Evolutionary conservation across 1,284 basidiomycete species (phyloP), one percentile per base, ranked within the genome.

Genomic region (Kwoniella shivajii): DNA sequence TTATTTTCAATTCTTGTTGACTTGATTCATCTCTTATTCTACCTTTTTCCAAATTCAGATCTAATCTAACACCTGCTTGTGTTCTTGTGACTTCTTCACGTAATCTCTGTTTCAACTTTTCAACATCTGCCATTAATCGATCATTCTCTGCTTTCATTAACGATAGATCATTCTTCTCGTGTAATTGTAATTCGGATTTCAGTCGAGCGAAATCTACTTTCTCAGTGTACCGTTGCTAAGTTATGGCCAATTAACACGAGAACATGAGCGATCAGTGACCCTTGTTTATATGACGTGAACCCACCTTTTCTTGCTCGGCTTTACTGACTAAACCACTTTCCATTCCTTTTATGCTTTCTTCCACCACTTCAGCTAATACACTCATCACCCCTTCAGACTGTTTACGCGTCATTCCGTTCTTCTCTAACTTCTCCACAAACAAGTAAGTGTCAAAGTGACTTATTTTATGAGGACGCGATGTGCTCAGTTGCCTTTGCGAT

Each of bases 161-260:
- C 24, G 92, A 88, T 50, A 97, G 84, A 74, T 99, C 95, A 71
- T 98, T 98, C 83, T 95, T 94, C 81, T 97, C 94, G 82, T 92
- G 90, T 41, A 99, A 81, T 78, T 97, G 91, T 29, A 99, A 83
- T 74, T 97, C 95, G 16, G 92, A 95, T 79, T 98, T 98, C 65
- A 96, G 86, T 73, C 94, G 88, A 5, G 93, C 90, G 77, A 99
- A 98, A 79, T 98, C 95, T 59, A 99, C 94, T 82, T 96, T 90
- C 74, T 94, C 92, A 24, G 90, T 93, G 75, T 95, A 95, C 67
- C 91, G 89, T 75, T 91, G 88, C 91, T 92, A 61, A 26, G 29
- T 9, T 47, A 13, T 37, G 34, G n/a, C n/a, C n/a, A n/a, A n/a
- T n/a, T n/a, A n/a, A n/a, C n/a, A n/a, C 16, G 24, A 30, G 20